These are phyloP conservation scores for Scleromitrula shiraiana DNA, from an alignment of 2,329 filamentous ascomycete species.

Conservation along the genomic window DNA sequence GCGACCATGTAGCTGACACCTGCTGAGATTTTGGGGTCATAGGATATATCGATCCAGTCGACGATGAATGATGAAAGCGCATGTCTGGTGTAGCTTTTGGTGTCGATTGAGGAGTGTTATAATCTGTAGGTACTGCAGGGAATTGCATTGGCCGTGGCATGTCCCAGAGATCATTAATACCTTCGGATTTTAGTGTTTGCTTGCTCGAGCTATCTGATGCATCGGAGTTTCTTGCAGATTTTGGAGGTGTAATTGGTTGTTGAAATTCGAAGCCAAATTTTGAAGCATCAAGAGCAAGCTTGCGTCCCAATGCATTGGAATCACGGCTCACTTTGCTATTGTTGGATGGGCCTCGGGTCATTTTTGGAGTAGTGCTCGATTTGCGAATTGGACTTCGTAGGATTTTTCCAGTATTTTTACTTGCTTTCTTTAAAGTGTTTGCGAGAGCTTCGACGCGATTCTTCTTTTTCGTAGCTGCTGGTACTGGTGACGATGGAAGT, in stretches of 20 bases:
- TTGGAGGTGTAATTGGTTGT: constrained; percentile 38
- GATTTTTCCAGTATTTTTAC: constrained; percentile 21
- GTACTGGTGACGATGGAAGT: constrained; percentile 22
- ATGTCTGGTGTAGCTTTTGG: constrained; percentile 21
- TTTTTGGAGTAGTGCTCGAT: constrained; percentile 24
- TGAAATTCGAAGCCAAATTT: constrained; percentile 41
- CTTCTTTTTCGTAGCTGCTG: constrained; percentile 16
- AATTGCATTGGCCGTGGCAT: constrained; percentile 27
- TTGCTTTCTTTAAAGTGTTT: constrained; percentile 35
- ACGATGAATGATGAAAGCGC: constrained; percentile 15
- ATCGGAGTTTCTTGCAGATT: constrained; percentile 34
- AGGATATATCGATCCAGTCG: constrained; percentile 16
- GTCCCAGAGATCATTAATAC: constrained; percentile 27
- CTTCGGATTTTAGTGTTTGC: constrained; percentile 20
- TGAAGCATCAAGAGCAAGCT: constrained; percentile 34
- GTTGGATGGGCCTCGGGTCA: constrained; percentile 26
- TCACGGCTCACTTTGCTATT: constrained; percentile 33
- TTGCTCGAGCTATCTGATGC: constrained; percentile 12
- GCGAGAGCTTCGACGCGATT: constrained; percentile 35
- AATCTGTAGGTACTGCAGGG: constrained; percentile 7
- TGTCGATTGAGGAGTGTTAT: constrained; percentile 23
- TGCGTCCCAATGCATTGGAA: constrained; percentile 39
- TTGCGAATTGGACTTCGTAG: constrained; percentile 35
- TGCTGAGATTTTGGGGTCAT: constrained; percentile 21
- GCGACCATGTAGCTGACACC: constrained; percentile 20